Percentiles rank a stretch among this genome's conserved stretches.
Conservation (phyloP, 768 basidiomycete genomes). For the Terana coerulea region DNA sequence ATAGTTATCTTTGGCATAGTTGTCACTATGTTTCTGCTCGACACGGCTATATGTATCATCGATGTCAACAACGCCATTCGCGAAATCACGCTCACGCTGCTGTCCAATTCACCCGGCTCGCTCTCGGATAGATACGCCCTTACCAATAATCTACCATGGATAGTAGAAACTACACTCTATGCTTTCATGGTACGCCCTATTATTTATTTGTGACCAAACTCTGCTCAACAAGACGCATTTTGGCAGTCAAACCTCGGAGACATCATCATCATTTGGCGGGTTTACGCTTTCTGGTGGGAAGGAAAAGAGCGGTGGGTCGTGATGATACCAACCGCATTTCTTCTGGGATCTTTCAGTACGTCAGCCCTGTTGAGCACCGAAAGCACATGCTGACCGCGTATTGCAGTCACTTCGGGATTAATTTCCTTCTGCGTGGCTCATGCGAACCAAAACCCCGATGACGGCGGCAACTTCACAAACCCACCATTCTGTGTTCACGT, state of each 20-base stretch:
- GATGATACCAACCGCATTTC: constrained; percentile 12
- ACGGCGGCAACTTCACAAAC: constrained; percentile 13
- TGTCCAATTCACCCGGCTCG: constrained; percentile 3
- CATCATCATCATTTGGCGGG: constrained; percentile 21
- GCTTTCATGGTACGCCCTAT: constrained; percentile 16
- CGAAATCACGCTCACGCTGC: constrained; percentile 13
- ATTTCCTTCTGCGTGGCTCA: constrained; percentile 19
- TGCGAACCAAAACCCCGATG: constrained; percentile 9
- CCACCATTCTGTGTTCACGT: constrained; percentile 20
- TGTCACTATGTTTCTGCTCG: constrained; percentile 12
- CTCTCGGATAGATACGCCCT: constrained; percentile 9
- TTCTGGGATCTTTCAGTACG: constrained; percentile 18
- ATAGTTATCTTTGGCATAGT: neutral
- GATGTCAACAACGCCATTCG: constrained; percentile 18
- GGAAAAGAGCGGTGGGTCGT: constrained; percentile 15
- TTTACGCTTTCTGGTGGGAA: constrained; percentile 17
- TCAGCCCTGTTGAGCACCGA: too few relatives aligned
- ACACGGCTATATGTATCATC: constrained; percentile 17
- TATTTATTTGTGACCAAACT: too few relatives aligned
- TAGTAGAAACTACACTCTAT: constrained; percentile 17
- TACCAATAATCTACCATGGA: constrained; percentile 3
- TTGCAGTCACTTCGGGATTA: constrained; percentile 16
- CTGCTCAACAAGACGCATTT: too few relatives aligned
- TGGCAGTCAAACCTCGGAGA: constrained; percentile 22
- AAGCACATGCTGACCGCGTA: neutral